These are phyloP conservation scores for Alternaria atra DNA, from an alignment of 2,329 filamentous ascomycete genomes.

Conservation along the genomic window DNA sequence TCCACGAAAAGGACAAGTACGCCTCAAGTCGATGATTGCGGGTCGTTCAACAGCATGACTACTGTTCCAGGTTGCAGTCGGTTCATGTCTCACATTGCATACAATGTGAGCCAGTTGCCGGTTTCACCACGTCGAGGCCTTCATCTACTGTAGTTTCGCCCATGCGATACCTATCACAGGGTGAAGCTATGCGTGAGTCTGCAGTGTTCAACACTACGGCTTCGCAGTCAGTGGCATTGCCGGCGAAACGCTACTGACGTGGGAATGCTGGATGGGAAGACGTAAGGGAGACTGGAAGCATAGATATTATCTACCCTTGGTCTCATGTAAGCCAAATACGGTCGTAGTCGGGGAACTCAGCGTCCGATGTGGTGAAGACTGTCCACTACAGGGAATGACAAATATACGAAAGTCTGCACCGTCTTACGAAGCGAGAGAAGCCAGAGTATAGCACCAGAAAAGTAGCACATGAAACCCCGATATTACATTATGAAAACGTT, in stretches of 20 bases:
- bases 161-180: no score
- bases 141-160: no score
- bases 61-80: conserved; percentile 18
- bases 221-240: background rate
- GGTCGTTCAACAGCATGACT: conserved; percentile 27
- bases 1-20: conserved; percentile 25
- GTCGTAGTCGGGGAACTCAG: background rate
- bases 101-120: no score
- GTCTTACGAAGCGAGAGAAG: background rate
- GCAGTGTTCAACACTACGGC: background rate
- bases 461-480: background rate
- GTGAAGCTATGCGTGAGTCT: background rate
- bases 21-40: conserved; percentile 20
- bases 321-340: background rate
- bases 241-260: background rate
- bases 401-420: background rate
- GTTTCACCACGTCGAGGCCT: no score
- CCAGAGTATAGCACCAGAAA: background rate
- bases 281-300: background rate
- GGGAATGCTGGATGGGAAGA: background rate
- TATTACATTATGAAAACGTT: background rate
- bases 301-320: background rate
- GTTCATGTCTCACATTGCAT: conserved; percentile 20
- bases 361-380: background rate
- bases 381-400: background rate